These are phyloP conservation scores for Dispira parvispora DNA, from an alignment of 192 early-diverging fungal genomes.

Conservation along the genomic window DNA sequence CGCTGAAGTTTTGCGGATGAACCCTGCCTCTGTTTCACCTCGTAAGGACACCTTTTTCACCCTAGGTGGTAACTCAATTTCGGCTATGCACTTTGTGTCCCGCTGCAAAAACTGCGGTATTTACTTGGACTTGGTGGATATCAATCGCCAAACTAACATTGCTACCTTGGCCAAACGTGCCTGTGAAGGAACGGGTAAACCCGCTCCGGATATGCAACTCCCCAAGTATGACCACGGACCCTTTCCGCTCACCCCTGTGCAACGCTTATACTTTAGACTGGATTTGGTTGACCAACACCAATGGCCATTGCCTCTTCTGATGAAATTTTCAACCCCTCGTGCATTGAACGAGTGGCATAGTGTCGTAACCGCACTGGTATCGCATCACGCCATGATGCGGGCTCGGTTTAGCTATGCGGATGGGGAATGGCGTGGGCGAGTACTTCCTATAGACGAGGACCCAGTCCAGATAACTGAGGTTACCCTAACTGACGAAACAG, in stretches of 20 bases:
- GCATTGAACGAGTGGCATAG: neutral
- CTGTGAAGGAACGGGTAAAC: neutral
- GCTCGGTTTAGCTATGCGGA: neutral
- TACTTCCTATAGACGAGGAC: neutral
- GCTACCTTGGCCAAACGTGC: neutral
- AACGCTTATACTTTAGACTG: neutral
- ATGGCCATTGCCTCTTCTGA: neutral
- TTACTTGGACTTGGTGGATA: neutral
- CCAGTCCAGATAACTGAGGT: neutral
- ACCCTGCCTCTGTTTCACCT: neutral
- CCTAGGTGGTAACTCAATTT: constrained; percentile 24
- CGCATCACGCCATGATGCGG: neutral
- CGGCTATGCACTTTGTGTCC: constrained; percentile 12
- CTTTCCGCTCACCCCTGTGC: neutral
- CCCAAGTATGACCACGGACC: neutral
- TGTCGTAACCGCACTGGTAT: neutral
- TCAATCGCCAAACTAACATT: neutral
- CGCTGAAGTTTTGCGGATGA: neutral
- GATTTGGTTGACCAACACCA: neutral
- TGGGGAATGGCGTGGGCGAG: neutral
- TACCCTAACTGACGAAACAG: neutral
- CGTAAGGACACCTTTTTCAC: constrained; percentile 17
- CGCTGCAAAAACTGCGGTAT: neutral
- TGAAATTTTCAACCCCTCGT: neutral
- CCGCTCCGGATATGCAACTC: neutral